Evolutionary conservation across 2,329 filamentous ascomycete genomes (phyloP).

Genomic region (Cladosporium sp.): DNA sequence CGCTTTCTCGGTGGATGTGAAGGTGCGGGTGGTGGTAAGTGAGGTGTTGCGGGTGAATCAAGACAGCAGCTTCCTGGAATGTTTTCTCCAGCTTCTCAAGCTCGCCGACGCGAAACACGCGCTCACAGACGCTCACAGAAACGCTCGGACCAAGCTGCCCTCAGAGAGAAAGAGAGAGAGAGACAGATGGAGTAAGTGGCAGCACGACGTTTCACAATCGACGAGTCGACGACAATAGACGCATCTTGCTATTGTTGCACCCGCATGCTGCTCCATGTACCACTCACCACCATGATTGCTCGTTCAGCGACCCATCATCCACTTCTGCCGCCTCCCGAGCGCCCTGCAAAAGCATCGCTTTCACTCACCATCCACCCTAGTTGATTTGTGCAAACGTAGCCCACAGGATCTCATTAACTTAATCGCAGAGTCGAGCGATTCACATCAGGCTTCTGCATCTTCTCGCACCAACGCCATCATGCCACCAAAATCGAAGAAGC

Average conservation of each 20-base stretch:
- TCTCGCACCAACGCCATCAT: slow-evolving; percentile 14
- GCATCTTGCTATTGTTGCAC: slow-evolving; percentile 4
- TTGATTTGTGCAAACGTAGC: not conserved
- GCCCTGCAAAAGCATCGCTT: not conserved
- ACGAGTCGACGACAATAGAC: not conserved
- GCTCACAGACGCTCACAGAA: not conserved
- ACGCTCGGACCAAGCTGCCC: not conserved
- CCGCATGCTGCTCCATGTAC: not conserved
- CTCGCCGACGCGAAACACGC: slow-evolving; percentile 5
- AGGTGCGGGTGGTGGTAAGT: not conserved
- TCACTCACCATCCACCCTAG: not conserved
- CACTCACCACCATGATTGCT: not conserved
- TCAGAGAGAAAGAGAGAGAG: not conserved
- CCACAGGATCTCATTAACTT: not conserved
- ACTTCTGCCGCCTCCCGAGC: not conserved
- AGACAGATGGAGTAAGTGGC: not conserved
- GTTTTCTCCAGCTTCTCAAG: slow-evolving; percentile 6
- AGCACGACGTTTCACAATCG: slow-evolving; percentile 3
- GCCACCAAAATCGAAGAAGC: slow-evolving; percentile 23
- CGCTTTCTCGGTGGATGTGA: not conserved
- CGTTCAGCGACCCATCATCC: not conserved
- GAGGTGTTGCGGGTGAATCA: not conserved
- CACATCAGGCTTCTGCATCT: not conserved
- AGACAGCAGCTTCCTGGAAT: slow-evolving; percentile 3
- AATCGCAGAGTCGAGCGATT: not conserved